phyloP scores from a whole-genome alignment of 2,329 filamentous ascomycete species.

The Massarina eburnea region DNA sequence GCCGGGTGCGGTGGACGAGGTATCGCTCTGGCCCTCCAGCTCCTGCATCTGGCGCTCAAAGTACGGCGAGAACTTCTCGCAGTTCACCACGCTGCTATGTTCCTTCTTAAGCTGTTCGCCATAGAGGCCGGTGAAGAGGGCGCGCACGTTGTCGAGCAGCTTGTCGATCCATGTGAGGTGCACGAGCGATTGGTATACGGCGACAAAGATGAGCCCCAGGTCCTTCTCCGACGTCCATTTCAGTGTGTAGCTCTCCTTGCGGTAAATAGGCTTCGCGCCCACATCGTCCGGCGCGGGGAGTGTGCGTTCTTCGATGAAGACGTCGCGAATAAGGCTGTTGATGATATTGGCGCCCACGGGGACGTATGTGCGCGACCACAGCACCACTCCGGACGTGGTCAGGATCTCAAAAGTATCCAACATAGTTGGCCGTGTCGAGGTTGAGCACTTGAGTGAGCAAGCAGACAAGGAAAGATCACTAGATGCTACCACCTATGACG shows the following conservation, averaged over 20 bases:
- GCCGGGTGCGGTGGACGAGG: constrained; percentile 28
- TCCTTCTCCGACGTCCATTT: constrained; percentile 95
- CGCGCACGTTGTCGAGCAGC: constrained; percentile 90
- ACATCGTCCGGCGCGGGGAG: constrained; percentile 63
- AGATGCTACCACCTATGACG: constrained; percentile 25
- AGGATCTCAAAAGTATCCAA: constrained; percentile 96
- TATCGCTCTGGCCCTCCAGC: constrained; percentile 63
- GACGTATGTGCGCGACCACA: constrained; percentile 89
- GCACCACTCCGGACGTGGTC: constrained; percentile 91
- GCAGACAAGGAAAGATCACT: background rate
- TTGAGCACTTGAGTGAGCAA: constrained; percentile 1
- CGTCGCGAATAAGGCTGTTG: constrained; percentile 92
- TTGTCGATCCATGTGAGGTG: constrained; percentile 97
- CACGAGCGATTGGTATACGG: constrained; percentile 92
- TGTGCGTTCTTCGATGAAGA: constrained; percentile 94
- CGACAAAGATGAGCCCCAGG: constrained; percentile 91
- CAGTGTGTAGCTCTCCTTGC: constrained; percentile 88
- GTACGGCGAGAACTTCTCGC: constrained; percentile 78
- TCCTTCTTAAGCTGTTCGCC: constrained; percentile 81
- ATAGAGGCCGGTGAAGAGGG: constrained; percentile 88
- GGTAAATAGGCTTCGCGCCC: constrained; percentile 72
- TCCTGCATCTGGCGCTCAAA: constrained; percentile 92
- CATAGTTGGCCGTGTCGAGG: constrained; percentile 56
- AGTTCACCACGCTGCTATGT: constrained; percentile 76
- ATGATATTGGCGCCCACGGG: constrained; percentile 79